Evolutionary conservation across 306 rosid species (phyloP), one percentile per base, ranked within the genome.

Genomic region (Lotus japonicus): DNA sequence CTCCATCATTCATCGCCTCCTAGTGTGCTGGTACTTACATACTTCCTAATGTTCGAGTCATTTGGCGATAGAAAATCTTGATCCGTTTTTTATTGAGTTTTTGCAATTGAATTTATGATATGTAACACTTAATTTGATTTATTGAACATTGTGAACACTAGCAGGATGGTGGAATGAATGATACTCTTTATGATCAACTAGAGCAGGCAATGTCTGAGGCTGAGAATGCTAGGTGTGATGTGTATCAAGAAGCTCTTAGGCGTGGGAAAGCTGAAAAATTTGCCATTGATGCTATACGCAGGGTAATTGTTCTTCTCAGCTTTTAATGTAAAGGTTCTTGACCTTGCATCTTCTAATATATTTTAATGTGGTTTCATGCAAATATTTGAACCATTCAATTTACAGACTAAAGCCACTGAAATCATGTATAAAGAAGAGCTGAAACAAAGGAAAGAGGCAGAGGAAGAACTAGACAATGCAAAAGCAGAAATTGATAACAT

Each of bases 251-350:
- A 82, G 70, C 81, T 62, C 4, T 79, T 61, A 78, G 79, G 49
- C 86, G 92, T 38, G 81, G 80, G n/a, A 88, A 80, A 78, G 89
- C 91, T 48, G 92, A 94, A 84, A 90, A 81, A 62, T 86, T 86
- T 49, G 85, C 88, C 65, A 51, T 88, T 64, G 82, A 84, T 35
- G 82, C 89, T 58, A 78, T 85, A 43, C 75, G 81, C 60, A 84
- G 68, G 92, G 99, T 94, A 87, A 71, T 0, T 64, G 36, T 26
- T 68, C 50, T 48, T 51, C 36, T 38, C 31, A 26, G 4, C 31
- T 26, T 26, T 21, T 21, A 9, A 7, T 38, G 11, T 38, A 9
- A 38, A 38, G 12, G 8, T 38, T 38, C 43, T 9, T 38, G 9
- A 2, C 11, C 11, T 38, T 9, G 43, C 9, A 2, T 38, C 11